Evolutionary conservation across 805 yeast genomes (phyloP).

Genomic region (Ogataea corticis): DNA sequence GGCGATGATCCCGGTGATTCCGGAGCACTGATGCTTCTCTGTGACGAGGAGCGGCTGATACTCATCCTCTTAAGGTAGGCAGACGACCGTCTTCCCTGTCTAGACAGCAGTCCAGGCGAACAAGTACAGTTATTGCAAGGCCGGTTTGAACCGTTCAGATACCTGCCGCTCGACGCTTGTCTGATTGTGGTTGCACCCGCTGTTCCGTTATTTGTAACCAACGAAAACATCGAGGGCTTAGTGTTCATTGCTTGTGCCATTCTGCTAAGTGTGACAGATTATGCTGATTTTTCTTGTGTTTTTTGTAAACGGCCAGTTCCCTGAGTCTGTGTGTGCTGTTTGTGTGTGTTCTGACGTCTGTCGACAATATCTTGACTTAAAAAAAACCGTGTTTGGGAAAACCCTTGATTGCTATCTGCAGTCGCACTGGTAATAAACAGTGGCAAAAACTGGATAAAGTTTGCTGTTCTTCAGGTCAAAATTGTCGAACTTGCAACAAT

Average conservation of each 20-base stretch:
- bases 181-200: conserved; percentile 33
- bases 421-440: no score
- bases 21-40: conserved; percentile 10
- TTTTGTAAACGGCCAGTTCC: neutral
- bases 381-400: no score
- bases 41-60: conserved; percentile 23
- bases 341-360: neutral
- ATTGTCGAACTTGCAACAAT: neutral
- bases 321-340: neutral
- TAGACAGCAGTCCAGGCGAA: conserved; percentile 75
- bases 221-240: conserved; percentile 45
- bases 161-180: conserved; percentile 26
- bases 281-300: neutral
- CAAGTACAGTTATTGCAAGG: conserved; percentile 79
- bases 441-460: no score
- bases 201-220: conserved; percentile 34
- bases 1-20: conserved; percentile 41
- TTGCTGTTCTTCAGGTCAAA: no score
- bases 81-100: conserved; percentile 63
- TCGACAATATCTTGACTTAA: no score
- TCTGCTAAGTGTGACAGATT: neutral
- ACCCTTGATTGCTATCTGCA: no score
- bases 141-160: conserved; percentile 31
- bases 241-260: conserved; percentile 35
- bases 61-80: conserved; percentile 36